Evolutionary conservation across 2,329 filamentous ascomycete genomes (phyloP).

Genomic region (Orbilia brochopaga): DNA sequence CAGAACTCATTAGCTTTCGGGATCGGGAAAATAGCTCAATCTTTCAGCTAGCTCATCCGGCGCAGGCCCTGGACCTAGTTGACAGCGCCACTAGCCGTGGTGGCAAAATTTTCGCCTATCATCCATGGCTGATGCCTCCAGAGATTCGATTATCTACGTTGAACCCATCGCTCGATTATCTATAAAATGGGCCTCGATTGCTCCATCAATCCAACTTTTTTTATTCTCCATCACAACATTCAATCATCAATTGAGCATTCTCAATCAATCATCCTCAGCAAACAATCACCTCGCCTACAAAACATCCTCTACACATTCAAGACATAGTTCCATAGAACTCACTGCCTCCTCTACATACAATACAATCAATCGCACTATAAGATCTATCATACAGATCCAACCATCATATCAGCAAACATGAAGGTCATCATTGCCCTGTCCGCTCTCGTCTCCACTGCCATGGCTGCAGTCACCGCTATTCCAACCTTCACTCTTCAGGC

Average conservation of each 20-base stretch:
- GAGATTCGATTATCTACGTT: background rate
- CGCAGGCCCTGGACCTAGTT: background rate
- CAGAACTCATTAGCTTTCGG: constrained; percentile 25
- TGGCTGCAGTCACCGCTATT: constrained; percentile 37
- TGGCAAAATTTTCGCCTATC: constrained; percentile 29
- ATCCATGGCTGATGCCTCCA: background rate
- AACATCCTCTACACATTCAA: too few relatives aligned
- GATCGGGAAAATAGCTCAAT: constrained; percentile 47
- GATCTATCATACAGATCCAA: too few relatives aligned
- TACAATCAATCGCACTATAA: too few relatives aligned
- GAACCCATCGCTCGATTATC: constrained; percentile 5
- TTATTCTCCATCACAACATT: constrained; percentile 11
- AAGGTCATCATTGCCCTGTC: constrained; percentile 37
- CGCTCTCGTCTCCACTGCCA: constrained; percentile 42
- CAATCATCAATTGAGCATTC: constrained; percentile 21
- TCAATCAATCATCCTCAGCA: constrained; percentile 20
- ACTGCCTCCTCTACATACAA: too few relatives aligned
- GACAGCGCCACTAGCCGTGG: constrained; percentile 1
- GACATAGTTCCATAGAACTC: too few relatives aligned
- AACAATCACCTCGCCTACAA: background rate
- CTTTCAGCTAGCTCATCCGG: constrained; percentile 5
- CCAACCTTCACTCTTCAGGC: constrained; percentile 42
- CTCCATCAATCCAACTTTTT: constrained; percentile 16
- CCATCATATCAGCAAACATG: constrained; percentile 19
- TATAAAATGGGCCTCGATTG: constrained; percentile 37